Percentiles rank a stretch among this genome's conserved stretches.
Conservation (phyloP, 192 early-diverging fungal genomes). For the Mortierella hygrophila region DNA sequence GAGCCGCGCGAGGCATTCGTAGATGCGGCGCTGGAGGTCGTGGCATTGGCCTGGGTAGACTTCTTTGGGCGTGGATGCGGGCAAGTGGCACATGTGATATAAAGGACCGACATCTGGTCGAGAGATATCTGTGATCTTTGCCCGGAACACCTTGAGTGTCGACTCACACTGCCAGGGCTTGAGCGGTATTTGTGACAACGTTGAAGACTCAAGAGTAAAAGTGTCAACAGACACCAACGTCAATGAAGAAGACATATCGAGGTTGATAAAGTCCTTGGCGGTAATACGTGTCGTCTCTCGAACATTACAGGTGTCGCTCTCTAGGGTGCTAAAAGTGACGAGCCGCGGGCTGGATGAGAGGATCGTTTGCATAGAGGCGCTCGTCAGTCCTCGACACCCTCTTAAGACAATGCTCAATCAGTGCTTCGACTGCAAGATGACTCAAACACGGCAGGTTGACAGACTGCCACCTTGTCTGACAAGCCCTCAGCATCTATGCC, state of each 20-base stretch:
- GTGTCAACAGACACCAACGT: too few species aligned
- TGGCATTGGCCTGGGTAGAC: neutral
- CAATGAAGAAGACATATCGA: neutral
- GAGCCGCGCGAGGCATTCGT: neutral
- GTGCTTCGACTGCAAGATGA: too few species aligned
- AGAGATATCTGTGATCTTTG: neutral
- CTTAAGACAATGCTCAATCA: too few species aligned
- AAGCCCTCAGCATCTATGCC: too few species aligned
- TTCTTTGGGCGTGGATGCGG: too few species aligned
- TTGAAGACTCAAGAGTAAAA: neutral
- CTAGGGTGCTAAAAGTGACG: too few species aligned
- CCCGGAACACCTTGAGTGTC: neutral
- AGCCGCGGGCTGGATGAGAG: too few species aligned
- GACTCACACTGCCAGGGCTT: slow-evolving; percentile 5
- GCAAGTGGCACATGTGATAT: neutral
- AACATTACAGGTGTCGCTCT: too few species aligned
- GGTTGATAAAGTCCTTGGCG: neutral
- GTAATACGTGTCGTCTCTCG: neutral
- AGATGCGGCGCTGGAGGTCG: neutral
- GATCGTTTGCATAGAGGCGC: too few species aligned
- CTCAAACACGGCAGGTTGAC: too few species aligned
- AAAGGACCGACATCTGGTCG: neutral
- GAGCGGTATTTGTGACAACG: neutral
- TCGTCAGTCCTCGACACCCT: too few species aligned
- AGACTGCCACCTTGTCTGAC: too few species aligned